Conservation (phyloP, 495 filamentous ascomycete species). For the Parmelia sp. region DNA sequence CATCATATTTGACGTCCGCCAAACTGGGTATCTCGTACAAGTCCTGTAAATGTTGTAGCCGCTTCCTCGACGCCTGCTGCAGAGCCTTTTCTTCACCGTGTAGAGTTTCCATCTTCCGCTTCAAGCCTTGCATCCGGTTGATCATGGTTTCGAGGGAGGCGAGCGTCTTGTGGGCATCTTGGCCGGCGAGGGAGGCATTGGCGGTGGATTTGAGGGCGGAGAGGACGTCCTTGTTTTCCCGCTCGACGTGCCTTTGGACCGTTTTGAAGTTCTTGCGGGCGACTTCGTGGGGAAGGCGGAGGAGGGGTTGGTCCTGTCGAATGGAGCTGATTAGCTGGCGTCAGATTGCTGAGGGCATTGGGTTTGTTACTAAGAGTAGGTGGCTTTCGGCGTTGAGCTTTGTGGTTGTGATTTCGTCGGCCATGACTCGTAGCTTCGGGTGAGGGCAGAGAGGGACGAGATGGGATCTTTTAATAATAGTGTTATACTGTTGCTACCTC, state of each 20-base stretch:
- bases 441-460: not conserved
- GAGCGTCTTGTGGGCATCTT: conserved; percentile 61
- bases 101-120: conserved; percentile 73
- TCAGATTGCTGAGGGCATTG: conserved; percentile 9
- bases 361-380: conserved; percentile 56
- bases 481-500: not conserved
- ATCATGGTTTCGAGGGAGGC: conserved; percentile 79
- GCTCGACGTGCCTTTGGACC: conserved; percentile 74
- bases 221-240: conserved; percentile 64
- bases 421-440: conserved; percentile 30
- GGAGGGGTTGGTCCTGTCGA: conserved; percentile 92
- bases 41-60: conserved; percentile 71
- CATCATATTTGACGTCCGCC: conserved; percentile 88
- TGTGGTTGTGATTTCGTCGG: conserved; percentile 50
- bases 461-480: no score
- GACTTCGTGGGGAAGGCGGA: conserved; percentile 85
- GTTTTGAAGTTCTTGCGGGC: conserved; percentile 88
- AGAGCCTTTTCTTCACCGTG: conserved; percentile 71
- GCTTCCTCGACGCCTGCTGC: conserved; percentile 64
- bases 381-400: conserved; percentile 71
- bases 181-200: conserved; percentile 56
- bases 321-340: no score
- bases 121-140: conserved; percentile 70
- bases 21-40: conserved; percentile 74
- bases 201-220: conserved; percentile 62